A percentile compares a stretch with the other conserved stretches of the same genome.
Evolutionary conservation across 164 flowering plant genomes (phyloP).

Genomic region (Brasenia schreberi): DNA sequence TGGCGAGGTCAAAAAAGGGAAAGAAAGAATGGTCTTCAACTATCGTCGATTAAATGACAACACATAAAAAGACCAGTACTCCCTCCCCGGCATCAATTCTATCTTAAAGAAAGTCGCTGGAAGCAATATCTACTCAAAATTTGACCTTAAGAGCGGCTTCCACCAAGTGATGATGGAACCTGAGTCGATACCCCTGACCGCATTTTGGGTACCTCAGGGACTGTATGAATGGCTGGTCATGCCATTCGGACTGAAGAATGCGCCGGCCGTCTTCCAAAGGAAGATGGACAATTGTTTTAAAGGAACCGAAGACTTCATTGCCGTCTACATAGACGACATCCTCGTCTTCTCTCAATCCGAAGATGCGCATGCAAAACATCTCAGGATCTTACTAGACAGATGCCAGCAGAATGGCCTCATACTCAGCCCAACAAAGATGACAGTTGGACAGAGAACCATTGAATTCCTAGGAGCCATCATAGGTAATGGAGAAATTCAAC

Average conservation of each 20-base stretch:
- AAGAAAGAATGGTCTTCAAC: constrained; percentile 6
- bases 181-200: constrained; percentile 6
- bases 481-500: neutral
- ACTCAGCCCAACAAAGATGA: constrained; percentile 5
- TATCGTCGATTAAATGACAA: constrained; percentile 3
- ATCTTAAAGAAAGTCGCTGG: neutral
- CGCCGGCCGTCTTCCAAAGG: too few species aligned
- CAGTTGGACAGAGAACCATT: neutral
- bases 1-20: constrained; percentile 3
- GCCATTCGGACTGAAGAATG: too few species aligned
- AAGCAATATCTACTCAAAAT: constrained; percentile 3
- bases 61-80: constrained; percentile 6
- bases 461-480: constrained; percentile 7
- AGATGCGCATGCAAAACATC: constrained; percentile 1
- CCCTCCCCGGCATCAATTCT: constrained; percentile 2
- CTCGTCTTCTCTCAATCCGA: too few species aligned
- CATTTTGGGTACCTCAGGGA: constrained; percentile 1
- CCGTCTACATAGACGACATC: too few species aligned
- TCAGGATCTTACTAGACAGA: constrained; percentile 1
- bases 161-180: constrained; percentile 5
- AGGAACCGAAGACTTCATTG: too few species aligned
- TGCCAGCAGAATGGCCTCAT: constrained; percentile 6
- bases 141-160: neutral
- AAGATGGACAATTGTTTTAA: too few species aligned
- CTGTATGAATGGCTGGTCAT: too few species aligned